Evolutionary conservation across 1,284 basidiomycete species (phyloP), one percentile per base, ranked within the genome.

Genomic region (Heliocybe sulcata): DNA sequence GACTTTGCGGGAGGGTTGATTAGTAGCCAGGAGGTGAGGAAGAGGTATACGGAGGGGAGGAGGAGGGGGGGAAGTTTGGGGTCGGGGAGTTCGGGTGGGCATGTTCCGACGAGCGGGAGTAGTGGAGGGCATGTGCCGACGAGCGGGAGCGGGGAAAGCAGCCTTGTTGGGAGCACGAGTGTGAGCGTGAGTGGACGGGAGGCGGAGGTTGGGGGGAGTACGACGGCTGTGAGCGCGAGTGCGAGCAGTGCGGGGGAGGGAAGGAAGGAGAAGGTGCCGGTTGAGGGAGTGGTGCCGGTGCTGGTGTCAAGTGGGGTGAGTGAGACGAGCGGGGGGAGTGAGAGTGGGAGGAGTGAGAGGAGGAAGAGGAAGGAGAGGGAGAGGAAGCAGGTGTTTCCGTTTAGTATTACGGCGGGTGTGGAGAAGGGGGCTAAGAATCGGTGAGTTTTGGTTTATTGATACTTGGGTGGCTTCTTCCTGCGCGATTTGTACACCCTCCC

Each of bases 401-500:
- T 89, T 69, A 94, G 92, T 57, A 99, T 99, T 61, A 94, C 92
- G 0, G 96, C 96, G 2, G 96, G 93, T 1, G 81, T 99, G 2
- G 96, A 98, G 72, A 92, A 96, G 61, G 96, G 96, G 11, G 79
- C 85, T 11, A 95, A 98, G 77, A 98, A 98, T 64, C 79, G 88
- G 91, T 91, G 55, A 50, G 83, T 75, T 55, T 45, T 56, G 3
- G 47, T 25, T 49, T 49, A n/a, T 27, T 12, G 51, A 27, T 53
- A 52, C 38, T 51, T 54, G 50, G 31, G 33, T 23, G 19, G 51
- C 54, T n/a, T n/a, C n/a, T n/a, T n/a, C n/a, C n/a, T n/a, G n/a
- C n/a, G n/a, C n/a, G 16, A n/a, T 11, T 27, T 47, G n/a, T 16
- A 51, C 45, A 45, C 16, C 42, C 42, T 45, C 23, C 4, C 19